These are phyloP conservation scores for Aspergillus neoniger DNA, from an alignment of 2,329 filamentous ascomycete species.

Conservation along the genomic window DNA sequence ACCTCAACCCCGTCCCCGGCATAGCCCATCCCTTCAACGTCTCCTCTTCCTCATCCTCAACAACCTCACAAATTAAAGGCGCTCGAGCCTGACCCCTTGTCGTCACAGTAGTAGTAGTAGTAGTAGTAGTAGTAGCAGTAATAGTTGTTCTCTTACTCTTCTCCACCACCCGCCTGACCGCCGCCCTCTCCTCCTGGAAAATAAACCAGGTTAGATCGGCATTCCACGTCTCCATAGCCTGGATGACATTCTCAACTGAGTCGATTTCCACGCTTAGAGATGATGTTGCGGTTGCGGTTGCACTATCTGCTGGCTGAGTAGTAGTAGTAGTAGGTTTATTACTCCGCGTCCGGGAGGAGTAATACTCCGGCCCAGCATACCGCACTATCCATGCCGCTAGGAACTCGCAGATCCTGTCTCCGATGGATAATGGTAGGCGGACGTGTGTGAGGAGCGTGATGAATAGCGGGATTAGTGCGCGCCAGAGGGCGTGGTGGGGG, in stretches of 20 bases:
- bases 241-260: conserved; percentile 34
- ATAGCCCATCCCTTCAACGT: conserved; percentile 13
- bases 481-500: conserved; percentile 43
- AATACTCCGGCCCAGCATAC: conserved; percentile 39
- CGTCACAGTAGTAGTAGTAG: not conserved
- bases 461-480: conserved; percentile 41
- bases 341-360: conserved; percentile 20
- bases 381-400: conserved; percentile 39
- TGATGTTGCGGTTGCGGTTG: not conserved
- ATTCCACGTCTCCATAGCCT: conserved; percentile 46
- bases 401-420: conserved; percentile 44
- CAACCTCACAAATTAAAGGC: conserved; percentile 13
- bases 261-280: conserved; percentile 17
- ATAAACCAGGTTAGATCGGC: conserved; percentile 46
- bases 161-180: conserved; percentile 18
- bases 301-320: not conserved
- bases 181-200: conserved; percentile 29
- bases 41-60: conserved; percentile 13
- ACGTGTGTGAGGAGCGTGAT: conserved; percentile 43
- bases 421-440: conserved; percentile 41
- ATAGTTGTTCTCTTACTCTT: conserved; percentile 33
- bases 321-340: not conserved
- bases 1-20: conserved; percentile 38
- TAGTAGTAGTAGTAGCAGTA: too few species aligned
- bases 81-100: not conserved